phyloP scores from a whole-genome alignment of 441 rosid genomes.

The Eruca vesicaria region DNA sequence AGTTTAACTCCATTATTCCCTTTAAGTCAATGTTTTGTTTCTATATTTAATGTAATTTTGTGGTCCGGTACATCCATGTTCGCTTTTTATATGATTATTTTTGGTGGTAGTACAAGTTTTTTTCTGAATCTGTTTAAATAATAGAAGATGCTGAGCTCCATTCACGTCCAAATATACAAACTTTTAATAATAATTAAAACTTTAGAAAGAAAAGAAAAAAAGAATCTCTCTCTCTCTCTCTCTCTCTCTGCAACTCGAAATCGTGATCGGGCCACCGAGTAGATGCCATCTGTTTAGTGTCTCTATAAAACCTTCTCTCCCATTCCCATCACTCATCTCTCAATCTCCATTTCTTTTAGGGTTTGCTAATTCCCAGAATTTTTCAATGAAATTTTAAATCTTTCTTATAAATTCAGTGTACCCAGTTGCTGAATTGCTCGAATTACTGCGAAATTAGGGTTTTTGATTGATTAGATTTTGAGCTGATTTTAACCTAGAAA shows the following conservation, averaged over 20 bases:
- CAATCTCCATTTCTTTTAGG: conserved; percentile 3
- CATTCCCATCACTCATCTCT: not conserved
- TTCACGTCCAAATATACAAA: not conserved
- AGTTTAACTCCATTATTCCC: not conserved
- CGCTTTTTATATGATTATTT: not conserved
- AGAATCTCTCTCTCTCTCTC: not conserved
- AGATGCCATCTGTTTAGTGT: conserved; percentile 23
- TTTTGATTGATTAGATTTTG: not conserved
- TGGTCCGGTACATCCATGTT: conserved; percentile 3
- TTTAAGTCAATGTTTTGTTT: conserved; percentile 19
- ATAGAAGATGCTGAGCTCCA: conserved; percentile 4
- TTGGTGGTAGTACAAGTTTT: conserved; percentile 3
- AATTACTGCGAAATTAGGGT: conserved; percentile 8
- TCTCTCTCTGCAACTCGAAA: conserved; percentile 21
- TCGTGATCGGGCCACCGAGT: conserved; percentile 24
- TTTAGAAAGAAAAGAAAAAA: not conserved
- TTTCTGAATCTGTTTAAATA: not conserved
- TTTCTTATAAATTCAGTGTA: not conserved
- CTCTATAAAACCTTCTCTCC: not conserved
- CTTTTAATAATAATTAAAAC: not conserved
- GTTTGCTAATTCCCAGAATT: no score
- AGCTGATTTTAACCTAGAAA: not conserved
- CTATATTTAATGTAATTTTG: conserved; percentile 2
- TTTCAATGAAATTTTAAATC: not conserved
- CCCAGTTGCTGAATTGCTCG: not conserved